Evolutionary conservation across 1,139 yeast species (phyloP).

Genomic region (Wickerhamiella pararugosa): DNA sequence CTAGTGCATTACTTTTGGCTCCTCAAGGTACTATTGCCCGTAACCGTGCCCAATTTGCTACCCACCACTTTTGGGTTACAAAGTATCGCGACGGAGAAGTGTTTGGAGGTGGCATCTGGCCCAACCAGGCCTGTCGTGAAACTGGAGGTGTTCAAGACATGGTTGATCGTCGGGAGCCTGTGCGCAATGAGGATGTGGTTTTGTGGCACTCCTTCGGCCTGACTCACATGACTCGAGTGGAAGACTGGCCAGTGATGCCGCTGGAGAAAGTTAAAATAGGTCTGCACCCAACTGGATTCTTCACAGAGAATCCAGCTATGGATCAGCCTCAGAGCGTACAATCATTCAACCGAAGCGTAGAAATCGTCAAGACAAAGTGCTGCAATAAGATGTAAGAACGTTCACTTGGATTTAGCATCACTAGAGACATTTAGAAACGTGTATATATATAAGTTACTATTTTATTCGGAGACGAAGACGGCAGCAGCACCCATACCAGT

Average conservation of each 20-base stretch:
- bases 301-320: constrained; percentile 66
- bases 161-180: constrained; percentile 44
- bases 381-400: too few relatives aligned
- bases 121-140: constrained; percentile 55
- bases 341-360: constrained; percentile 55
- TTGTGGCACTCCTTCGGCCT: constrained; percentile 81
- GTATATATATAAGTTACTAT: background rate
- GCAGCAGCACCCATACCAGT: constrained; percentile 99
- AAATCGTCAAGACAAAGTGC: constrained; percentile 6
- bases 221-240: constrained; percentile 77
- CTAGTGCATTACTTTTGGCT: constrained; percentile 62
- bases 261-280: constrained; percentile 59
- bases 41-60: constrained; percentile 56
- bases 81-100: constrained; percentile 53
- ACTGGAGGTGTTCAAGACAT: constrained; percentile 54
- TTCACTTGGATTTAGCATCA: too few relatives aligned
- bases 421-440: background rate
- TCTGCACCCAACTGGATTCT: constrained; percentile 64
- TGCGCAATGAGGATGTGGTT: constrained; percentile 67
- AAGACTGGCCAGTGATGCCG: constrained; percentile 92
- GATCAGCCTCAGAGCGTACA: constrained; percentile 67
- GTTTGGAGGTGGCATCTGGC: constrained; percentile 66
- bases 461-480: constrained; percentile 53
- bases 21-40: constrained; percentile 45
- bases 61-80: constrained; percentile 65